Evolutionary conservation across 2,329 filamentous ascomycete genomes (phyloP).

Genomic region (Ophiostoma australiae): DNA sequence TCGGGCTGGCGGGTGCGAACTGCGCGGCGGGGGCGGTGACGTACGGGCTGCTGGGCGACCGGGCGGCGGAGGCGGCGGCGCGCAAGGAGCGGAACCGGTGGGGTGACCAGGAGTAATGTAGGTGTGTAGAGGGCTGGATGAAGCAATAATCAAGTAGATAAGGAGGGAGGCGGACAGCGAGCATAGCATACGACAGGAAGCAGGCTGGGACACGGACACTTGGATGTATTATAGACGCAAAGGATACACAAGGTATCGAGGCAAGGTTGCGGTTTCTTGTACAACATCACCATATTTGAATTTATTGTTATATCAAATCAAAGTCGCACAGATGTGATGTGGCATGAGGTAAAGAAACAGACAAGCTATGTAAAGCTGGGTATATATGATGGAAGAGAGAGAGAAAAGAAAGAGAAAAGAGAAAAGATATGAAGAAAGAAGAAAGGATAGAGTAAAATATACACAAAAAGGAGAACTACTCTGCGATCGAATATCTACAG

Average conservation of each 20-base stretch:
- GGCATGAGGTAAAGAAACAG: background rate
- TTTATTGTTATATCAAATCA: background rate
- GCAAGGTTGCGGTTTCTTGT: no score
- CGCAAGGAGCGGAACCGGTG: constrained; percentile 49
- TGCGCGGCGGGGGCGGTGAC: constrained; percentile 47
- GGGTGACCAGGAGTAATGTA: constrained; percentile 32
- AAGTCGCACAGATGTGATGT: background rate
- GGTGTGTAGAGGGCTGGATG: no score
- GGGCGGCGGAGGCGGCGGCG: constrained; percentile 46
- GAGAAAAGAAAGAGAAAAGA: background rate
- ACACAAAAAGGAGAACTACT: background rate
- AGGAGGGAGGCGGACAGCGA: no score
- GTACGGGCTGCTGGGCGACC: constrained; percentile 46
- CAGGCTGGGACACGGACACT: no score
- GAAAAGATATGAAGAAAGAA: background rate
- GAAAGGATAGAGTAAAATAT: background rate
- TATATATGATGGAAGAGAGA: no score
- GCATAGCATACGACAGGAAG: no score
- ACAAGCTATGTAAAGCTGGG: background rate
- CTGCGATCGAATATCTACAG: background rate
- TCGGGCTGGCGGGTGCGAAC: constrained; percentile 48
- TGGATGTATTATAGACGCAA: no score
- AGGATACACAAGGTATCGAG: no score
- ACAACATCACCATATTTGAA: no score
- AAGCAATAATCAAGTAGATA: no score